phyloP scores from a whole-genome alignment of 164 flowering plant species.

The Magnolia officinalis region DNA sequence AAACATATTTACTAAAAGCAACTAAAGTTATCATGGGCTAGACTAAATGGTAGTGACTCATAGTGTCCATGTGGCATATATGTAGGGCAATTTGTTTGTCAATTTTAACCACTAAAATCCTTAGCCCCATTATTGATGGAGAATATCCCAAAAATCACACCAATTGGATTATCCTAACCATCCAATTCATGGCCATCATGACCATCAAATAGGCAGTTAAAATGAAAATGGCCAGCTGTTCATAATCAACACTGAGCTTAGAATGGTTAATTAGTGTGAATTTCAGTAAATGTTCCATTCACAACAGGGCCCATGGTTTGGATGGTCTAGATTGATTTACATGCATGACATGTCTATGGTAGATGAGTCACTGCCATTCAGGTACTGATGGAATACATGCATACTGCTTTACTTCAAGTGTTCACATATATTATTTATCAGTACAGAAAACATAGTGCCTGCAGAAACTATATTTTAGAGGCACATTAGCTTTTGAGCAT shows the following conservation, averaged over 20 bases:
- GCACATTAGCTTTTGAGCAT: neutral
- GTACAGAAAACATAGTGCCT: neutral
- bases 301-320: neutral
- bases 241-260: neutral
- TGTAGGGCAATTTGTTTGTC: no score
- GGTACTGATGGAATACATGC: neutral
- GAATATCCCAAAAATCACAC: no score
- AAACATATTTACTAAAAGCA: no score
- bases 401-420: neutral
- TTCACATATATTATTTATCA: neutral
- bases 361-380: neutral
- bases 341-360: neutral
- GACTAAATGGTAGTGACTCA: no score
- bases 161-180: no score
- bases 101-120: no score
- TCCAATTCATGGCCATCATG: no score
- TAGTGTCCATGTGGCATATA: no score
- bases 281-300: neutral
- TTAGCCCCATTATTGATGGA: no score
- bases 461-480: neutral
- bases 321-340: neutral
- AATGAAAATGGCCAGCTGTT: no score
- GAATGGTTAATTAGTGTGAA: neutral
- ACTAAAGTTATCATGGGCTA: no score
- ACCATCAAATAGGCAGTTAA: no score